phyloP scores from a whole-genome alignment of 2,329 filamentous ascomycete species.

The Trichophyton equinum region DNA sequence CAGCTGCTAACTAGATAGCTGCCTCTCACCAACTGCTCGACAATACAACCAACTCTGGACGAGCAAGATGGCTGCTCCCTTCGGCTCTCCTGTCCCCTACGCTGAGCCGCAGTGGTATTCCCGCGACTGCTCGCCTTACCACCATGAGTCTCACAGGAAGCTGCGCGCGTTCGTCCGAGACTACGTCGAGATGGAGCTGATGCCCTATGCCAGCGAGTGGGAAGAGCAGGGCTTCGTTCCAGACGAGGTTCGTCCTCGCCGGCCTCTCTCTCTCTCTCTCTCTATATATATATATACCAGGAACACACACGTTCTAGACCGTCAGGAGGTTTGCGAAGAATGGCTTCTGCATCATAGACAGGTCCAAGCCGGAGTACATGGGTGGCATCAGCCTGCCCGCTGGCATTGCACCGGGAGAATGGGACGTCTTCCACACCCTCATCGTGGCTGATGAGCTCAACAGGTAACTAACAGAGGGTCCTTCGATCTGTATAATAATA shows the following conservation, averaged over 20 bases:
- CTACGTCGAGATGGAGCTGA: slow-evolving; percentile 48
- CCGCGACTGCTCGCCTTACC: slow-evolving; percentile 39
- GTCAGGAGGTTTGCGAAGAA: slow-evolving; percentile 28
- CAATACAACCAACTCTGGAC: background rate
- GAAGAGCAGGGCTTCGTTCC: slow-evolving; percentile 46
- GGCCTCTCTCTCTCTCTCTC: no score
- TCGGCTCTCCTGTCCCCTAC: slow-evolving; percentile 9
- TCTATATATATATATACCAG: background rate
- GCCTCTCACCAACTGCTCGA: no score
- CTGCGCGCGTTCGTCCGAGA: slow-evolving; percentile 45
- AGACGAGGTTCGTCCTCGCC: slow-evolving; percentile 17
- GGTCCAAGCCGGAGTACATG: slow-evolving; percentile 28
- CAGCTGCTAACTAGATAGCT: no score
- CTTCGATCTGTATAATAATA: no score
- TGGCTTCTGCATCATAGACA: slow-evolving; percentile 28
- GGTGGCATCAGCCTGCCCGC: slow-evolving; percentile 32
- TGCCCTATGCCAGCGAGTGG: slow-evolving; percentile 51
- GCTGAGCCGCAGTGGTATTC: slow-evolving; percentile 12
- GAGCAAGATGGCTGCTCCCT: slow-evolving; percentile 1
- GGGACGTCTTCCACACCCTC: slow-evolving; percentile 46
- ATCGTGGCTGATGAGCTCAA: slow-evolving; percentile 43
- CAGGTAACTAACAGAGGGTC: slow-evolving; percentile 3
- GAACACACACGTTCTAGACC: slow-evolving; percentile 17
- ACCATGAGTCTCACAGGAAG: slow-evolving; percentile 48
- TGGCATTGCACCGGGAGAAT: slow-evolving; percentile 36